Percentiles rank a stretch among this genome's conserved stretches.
Evolutionary conservation across 2,329 filamentous ascomycete species (phyloP).

Genomic region (Hortaea werneckii): DNA sequence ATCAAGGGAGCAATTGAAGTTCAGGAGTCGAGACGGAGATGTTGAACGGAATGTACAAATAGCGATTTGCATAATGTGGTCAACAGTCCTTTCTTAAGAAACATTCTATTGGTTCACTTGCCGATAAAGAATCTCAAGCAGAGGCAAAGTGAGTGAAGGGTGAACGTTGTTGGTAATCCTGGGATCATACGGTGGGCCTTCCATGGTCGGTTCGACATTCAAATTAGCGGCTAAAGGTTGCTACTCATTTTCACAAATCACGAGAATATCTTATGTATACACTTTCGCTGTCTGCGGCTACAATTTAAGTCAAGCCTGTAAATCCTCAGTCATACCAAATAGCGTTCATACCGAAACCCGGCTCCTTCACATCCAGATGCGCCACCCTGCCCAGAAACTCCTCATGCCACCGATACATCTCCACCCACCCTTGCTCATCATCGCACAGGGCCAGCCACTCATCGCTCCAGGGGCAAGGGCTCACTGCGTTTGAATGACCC

Average conservation of each 20-base stretch:
- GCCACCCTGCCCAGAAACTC: constrained; percentile 72
- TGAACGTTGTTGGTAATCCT: too few species aligned
- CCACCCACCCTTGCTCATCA: constrained; percentile 76
- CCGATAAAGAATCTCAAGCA: too few species aligned
- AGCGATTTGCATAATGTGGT: neutral
- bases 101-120: too few species aligned
- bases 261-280: too few species aligned
- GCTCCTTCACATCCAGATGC: constrained; percentile 65
- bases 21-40: neutral
- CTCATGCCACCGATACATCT: constrained; percentile 79
- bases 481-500: constrained; percentile 81
- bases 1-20: constrained; percentile 40
- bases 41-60: neutral
- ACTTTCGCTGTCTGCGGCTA: too few species aligned
- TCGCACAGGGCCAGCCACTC: constrained; percentile 87
- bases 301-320: too few species aligned
- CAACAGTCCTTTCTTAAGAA: too few species aligned
- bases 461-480: constrained; percentile 71
- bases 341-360: constrained; percentile 94
- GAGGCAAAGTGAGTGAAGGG: too few species aligned
- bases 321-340: constrained; percentile 69
- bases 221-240: too few species aligned
- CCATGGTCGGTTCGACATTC: too few species aligned
- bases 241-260: too few species aligned
- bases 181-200: too few species aligned